Evolutionary conservation across 2,329 filamentous ascomycete genomes (phyloP).

Genomic region (Alternaria sp.): DNA sequence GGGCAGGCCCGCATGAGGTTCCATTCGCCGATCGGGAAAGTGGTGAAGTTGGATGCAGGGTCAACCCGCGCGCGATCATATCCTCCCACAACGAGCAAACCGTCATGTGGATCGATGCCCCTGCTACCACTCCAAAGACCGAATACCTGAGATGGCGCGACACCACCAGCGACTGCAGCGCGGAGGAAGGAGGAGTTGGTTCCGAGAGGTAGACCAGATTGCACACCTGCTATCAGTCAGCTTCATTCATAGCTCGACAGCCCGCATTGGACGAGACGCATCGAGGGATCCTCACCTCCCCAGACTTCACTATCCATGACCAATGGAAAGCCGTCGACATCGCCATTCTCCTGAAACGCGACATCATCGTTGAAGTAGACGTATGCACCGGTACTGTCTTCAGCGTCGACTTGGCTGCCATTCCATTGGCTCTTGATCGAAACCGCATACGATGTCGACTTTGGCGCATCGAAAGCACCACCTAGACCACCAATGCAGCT

Average conservation of each 20-base stretch:
- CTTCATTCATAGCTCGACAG: not conserved
- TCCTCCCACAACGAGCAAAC: constrained; percentile 14
- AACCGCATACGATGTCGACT: constrained; percentile 6
- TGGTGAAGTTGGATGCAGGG: constrained; percentile 6
- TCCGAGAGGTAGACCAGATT: constrained; percentile 15
- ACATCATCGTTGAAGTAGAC: constrained; percentile 16
- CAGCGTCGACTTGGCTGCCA: constrained; percentile 8
- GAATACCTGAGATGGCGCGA: constrained; percentile 15
- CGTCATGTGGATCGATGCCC: constrained; percentile 11
- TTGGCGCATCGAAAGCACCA: constrained; percentile 9
- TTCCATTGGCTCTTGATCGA: constrained; percentile 17
- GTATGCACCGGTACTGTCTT: constrained; percentile 7
- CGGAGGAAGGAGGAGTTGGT: constrained; percentile 17
- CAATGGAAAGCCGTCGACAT: constrained; percentile 13
- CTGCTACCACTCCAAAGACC: constrained; percentile 17
- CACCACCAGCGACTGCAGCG: constrained; percentile 10
- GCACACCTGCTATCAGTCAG: constrained; percentile 1
- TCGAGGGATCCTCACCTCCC: not conserved
- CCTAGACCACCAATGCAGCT: constrained; percentile 11
- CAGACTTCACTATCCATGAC: constrained; percentile 9
- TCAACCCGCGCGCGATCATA: constrained; percentile 14
- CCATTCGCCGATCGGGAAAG: constrained; percentile 14
- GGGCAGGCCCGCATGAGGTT: constrained; percentile 9
- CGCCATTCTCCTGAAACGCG: constrained; percentile 8
- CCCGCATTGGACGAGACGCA: not conserved